Evolutionary conservation across 768 basidiomycete genomes (phyloP).

Genomic region (Boletus sensibilis): DNA sequence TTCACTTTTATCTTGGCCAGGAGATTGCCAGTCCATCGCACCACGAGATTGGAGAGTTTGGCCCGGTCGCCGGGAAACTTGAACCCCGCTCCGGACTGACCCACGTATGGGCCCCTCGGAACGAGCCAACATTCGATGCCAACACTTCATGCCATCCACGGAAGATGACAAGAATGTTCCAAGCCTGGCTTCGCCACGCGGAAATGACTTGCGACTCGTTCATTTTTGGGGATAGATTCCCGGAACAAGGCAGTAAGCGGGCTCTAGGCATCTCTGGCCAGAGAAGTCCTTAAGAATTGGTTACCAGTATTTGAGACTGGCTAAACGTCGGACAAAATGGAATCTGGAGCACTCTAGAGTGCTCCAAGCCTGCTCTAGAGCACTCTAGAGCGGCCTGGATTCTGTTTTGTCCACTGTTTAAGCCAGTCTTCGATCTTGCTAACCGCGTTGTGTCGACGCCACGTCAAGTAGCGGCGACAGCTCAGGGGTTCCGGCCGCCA

Average conservation of each 20-base stretch:
- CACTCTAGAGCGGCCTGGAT: too few relatives aligned
- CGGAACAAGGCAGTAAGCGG: conserved; percentile 1
- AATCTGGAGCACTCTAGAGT: too few relatives aligned
- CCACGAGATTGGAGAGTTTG: conserved; percentile 13
- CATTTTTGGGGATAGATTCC: neutral
- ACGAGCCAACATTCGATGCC: conserved; percentile 3
- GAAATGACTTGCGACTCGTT: conserved; percentile 8
- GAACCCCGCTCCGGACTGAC: conserved; percentile 7
- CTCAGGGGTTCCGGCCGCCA: neutral
- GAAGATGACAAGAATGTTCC: conserved; percentile 4
- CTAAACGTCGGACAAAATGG: too few relatives aligned
- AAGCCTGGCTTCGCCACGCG: conserved; percentile 6
- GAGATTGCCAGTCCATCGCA: conserved; percentile 5
- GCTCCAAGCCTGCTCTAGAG: too few relatives aligned
- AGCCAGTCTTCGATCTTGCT: too few relatives aligned
- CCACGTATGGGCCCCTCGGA: conserved; percentile 3
- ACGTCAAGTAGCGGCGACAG: neutral
- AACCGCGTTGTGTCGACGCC: neutral
- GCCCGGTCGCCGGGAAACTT: conserved; percentile 1
- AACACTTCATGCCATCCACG: neutral
- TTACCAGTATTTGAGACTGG: too few relatives aligned
- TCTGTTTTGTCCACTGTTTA: too few relatives aligned
- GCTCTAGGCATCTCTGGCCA: neutral
- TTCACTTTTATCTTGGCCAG: conserved; percentile 1
- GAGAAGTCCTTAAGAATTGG: neutral